Conservation (phyloP, 352 stramenopile species). For the Globisporangium abappressorium region DNA sequence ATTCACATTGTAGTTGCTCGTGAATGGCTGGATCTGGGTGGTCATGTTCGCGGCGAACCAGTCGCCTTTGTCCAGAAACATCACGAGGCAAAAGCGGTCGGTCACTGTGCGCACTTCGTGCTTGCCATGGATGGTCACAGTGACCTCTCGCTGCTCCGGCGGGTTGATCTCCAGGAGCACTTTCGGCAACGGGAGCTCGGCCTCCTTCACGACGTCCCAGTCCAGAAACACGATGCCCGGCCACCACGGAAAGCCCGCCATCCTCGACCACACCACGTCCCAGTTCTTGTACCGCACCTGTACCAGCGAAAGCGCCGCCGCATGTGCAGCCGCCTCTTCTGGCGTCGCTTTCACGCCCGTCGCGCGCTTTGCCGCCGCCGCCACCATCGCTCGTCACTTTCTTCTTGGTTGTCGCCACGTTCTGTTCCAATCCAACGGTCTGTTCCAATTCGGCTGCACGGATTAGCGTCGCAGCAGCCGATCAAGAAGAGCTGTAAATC, state of each 20-base stretch:
- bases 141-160: slow-evolving; percentile 24
- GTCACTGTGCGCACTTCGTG: neutral
- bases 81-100: slow-evolving; percentile 39
- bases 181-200: slow-evolving; percentile 40
- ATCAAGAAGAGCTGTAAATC: neutral
- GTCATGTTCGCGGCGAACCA: slow-evolving; percentile 45
- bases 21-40: slow-evolving; percentile 43
- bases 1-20: slow-evolving; percentile 44
- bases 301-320: slow-evolving; percentile 34
- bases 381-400: slow-evolving; percentile 20
- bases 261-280: slow-evolving; percentile 79
- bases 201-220: slow-evolving; percentile 46
- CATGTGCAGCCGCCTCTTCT: slow-evolving; percentile 8
- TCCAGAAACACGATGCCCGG: slow-evolving; percentile 69
- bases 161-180: slow-evolving; percentile 35
- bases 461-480: no score
- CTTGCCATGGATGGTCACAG: slow-evolving; percentile 24
- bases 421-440: neutral
- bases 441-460: neutral
- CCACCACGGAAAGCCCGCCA: slow-evolving; percentile 74
- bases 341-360: slow-evolving; percentile 27
- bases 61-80: slow-evolving; percentile 71
- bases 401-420: neutral
- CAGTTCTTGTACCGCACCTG: slow-evolving; percentile 62
- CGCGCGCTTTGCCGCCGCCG: slow-evolving; percentile 13